phyloP scores from a whole-genome alignment of 1,284 basidiomycete species.

The Microbotryum intermedium region DNA sequence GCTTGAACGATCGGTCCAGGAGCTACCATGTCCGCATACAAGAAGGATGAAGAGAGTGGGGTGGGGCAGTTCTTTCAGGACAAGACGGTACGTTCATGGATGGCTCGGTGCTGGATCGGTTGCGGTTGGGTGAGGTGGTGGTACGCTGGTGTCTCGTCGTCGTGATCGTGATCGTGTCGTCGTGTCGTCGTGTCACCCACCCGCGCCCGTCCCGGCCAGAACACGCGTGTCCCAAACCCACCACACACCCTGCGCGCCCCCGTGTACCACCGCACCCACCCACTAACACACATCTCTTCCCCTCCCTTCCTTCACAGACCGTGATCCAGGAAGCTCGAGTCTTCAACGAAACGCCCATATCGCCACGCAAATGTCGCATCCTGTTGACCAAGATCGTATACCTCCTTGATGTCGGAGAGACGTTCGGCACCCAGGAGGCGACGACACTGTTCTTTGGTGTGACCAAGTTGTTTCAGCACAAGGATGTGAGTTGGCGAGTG shows the following conservation, averaged over 20 bases:
- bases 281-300: no score
- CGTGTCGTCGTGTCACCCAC: no score
- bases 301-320: constrained; percentile 43
- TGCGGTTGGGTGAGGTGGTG: no score
- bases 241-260: not conserved
- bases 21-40: constrained; percentile 21
- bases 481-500: constrained; percentile 65
- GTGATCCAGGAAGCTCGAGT: constrained; percentile 96
- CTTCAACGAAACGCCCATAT: constrained; percentile 97
- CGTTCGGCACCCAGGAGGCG: constrained; percentile 89
- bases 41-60: constrained; percentile 31
- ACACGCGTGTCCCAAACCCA: no score
- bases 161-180: no score
- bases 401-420: constrained; percentile 91
- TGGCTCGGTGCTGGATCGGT: not conserved
- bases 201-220: no score
- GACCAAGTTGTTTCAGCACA: constrained; percentile 98
- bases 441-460: constrained; percentile 98
- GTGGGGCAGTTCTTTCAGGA: constrained; percentile 38
- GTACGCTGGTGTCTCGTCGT: no score
- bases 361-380: constrained; percentile 79
- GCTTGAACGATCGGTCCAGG: not conserved
- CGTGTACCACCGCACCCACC: not conserved
- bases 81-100: constrained; percentile 28
- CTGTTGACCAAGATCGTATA: constrained; percentile 95